These are phyloP conservation scores for Trichoderma hamatum DNA, from an alignment of 2,329 filamentous ascomycete species.

Conservation along the genomic window DNA sequence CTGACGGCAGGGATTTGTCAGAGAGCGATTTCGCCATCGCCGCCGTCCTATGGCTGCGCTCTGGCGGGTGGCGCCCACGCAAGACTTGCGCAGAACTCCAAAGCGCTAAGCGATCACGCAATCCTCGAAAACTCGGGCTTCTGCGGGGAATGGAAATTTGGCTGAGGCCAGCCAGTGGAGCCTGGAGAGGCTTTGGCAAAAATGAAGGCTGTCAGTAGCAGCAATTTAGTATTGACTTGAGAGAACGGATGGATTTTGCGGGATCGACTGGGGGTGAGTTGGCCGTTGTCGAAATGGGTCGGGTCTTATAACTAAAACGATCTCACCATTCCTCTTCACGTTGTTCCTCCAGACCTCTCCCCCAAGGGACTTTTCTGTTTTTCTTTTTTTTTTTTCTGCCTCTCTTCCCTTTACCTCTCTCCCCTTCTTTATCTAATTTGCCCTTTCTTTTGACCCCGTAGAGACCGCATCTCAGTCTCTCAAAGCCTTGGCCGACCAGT, in stretches of 20 bases:
- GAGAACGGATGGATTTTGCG: background rate
- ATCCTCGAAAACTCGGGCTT: conserved; percentile 36
- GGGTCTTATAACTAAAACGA: conserved; percentile 17
- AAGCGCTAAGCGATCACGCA: conserved; percentile 43
- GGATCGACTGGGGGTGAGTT: conserved; percentile 6
- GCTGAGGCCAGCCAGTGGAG: conserved; percentile 26
- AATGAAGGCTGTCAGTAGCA: background rate
- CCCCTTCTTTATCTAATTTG: background rate
- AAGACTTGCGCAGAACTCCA: conserved; percentile 22
- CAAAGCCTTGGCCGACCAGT: background rate
- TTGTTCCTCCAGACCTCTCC: conserved; percentile 2
- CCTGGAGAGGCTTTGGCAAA: background rate
- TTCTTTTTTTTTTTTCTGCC: background rate
- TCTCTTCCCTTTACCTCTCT: conserved; percentile 2
- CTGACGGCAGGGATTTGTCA: conserved; percentile 33
- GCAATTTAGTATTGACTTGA: background rate
- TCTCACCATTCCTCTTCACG: conserved; percentile 18
- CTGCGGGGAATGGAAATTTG: conserved; percentile 34
- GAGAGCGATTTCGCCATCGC: conserved; percentile 33
- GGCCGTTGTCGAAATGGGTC: background rate
- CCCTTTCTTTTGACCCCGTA: background rate
- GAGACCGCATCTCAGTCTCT: background rate
- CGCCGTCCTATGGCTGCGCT: conserved; percentile 18
- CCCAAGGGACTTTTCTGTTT: background rate
- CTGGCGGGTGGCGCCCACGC: conserved; percentile 25